Conservation (phyloP, 306 rosid genomes). For the Betula pendula region DNA sequence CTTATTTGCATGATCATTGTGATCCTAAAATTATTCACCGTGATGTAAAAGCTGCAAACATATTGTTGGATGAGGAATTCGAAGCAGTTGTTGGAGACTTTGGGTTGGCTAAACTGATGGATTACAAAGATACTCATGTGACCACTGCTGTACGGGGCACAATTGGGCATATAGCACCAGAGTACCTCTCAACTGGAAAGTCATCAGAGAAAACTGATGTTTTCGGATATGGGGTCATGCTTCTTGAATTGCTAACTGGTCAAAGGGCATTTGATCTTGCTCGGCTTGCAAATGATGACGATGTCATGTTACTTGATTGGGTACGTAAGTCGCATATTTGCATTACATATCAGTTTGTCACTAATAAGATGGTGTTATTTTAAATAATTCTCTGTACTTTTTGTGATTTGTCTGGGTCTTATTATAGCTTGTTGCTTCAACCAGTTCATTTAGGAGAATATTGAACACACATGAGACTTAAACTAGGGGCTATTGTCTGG, state of each 20-base stretch:
- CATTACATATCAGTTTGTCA: background rate
- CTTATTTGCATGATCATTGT: constrained; percentile 95
- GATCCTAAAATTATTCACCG: constrained; percentile 95
- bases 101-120: constrained; percentile 93
- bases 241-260: constrained; percentile 95
- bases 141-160: constrained; percentile 96
- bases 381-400: background rate
- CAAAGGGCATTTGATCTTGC: constrained; percentile 97
- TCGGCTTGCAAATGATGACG: constrained; percentile 83
- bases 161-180: constrained; percentile 93
- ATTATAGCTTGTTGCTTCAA: background rate
- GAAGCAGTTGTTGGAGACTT: constrained; percentile 97
- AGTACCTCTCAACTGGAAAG: constrained; percentile 90
- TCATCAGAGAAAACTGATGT: constrained; percentile 93
- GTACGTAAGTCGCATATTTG: constrained; percentile 43
- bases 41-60: constrained; percentile 94
- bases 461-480: background rate
- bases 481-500: background rate
- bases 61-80: constrained; percentile 86
- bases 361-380: background rate
- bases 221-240: constrained; percentile 98
- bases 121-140: constrained; percentile 89
- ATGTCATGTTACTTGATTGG: constrained; percentile 93
- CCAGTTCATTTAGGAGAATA: background rate
- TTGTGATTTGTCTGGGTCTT: background rate